Base-by-base conservation (phyloP, 768 basidiomycete species). In the Collybiopsis confluens region DNA sequence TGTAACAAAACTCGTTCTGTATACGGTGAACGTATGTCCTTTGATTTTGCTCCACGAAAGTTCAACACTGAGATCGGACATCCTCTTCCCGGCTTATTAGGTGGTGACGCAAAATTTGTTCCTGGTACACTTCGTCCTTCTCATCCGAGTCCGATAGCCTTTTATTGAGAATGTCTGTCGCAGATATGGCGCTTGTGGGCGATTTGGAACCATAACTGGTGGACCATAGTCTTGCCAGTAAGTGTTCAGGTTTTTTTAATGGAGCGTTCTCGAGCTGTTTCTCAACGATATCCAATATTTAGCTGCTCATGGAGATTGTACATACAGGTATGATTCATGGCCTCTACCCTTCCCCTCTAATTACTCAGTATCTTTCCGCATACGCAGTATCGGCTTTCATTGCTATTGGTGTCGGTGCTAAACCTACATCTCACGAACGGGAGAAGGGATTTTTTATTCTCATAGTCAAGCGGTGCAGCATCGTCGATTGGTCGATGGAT, bases 171-270 rank as follows among this genome's bases (percentile, higher is more conserved):
- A n/a, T n/a, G n/a, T n/a, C n/a, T n/a, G n/a, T n/a, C n/a, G n/a
- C n/a, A 53, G 52, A 53, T 53, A 16, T 53, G 52, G 52, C 52
- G 52, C 35, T 42, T 53, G 11, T 53, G 52, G 52, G 52, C 33
- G 18, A 42, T 53, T 7, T 53, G 16, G 20, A 44, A 53, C 18
- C 26, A 41, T 11, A 44, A 33, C 16, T 53, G 52, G 52, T 33
- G 20, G 15, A 28, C 44, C 5, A 33, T 44, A 13, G 52, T 27
- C 2, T 30, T 35, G 26, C 44, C 44, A 9, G 52, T 53, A 33
- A 53, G 52, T 53, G 41, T n/a, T n/a, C n/a, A n/a, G n/a, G n/a
- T n/a, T n/a, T n/a, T n/a, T n/a, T n/a, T n/a, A n/a, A n/a, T n/a
- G n/a, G n/a, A n/a, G n/a, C n/a, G n/a, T n/a, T n/a, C n/a, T n/a